phyloP scores from a whole-genome alignment of 2,329 filamentous ascomycete genomes.

The Ophiosphaerella korrae region DNA sequence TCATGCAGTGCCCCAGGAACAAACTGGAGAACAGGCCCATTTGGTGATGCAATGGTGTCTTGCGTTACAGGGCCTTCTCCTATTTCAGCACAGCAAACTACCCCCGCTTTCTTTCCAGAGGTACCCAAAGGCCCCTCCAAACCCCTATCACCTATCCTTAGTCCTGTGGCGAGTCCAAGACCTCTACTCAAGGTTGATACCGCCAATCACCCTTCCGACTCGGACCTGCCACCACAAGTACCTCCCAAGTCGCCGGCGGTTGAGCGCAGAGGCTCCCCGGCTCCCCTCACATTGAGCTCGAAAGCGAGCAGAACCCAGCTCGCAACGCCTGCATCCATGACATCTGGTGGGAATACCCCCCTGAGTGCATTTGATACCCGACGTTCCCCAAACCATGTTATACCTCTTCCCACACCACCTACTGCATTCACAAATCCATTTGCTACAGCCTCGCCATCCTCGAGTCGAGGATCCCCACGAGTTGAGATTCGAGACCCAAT shows the following conservation, averaged over 20 bases:
- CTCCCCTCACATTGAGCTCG: conserved; percentile 36
- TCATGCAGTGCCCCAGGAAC: conserved; percentile 47
- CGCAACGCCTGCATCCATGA: conserved; percentile 33
- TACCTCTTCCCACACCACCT: conserved; percentile 35
- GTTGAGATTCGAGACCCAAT: conserved; percentile 40
- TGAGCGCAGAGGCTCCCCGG: conserved; percentile 42
- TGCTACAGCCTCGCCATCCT: conserved; percentile 36
- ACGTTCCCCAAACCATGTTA: conserved; percentile 39
- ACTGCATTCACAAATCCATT: conserved; percentile 41
- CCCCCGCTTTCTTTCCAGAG: conserved; percentile 19
- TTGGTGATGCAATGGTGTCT: conserved; percentile 48
- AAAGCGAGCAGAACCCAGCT: conserved; percentile 42
- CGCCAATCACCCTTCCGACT: conserved; percentile 18
- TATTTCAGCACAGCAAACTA: conserved; percentile 22
- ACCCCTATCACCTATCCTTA: conserved; percentile 39
- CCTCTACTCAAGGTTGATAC: conserved; percentile 43
- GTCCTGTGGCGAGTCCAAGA: conserved; percentile 36
- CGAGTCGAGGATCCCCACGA: conserved; percentile 38
- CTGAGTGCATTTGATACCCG: conserved; percentile 34
- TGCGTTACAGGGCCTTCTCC: conserved; percentile 46
- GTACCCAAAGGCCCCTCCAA: conserved; percentile 13
- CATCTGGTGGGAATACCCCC: conserved; percentile 31
- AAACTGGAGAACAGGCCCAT: conserved; percentile 46
- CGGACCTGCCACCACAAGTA: conserved; percentile 40
- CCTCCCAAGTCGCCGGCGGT: conserved; percentile 45